These are phyloP conservation scores for Ophiostoma australiae DNA, from an alignment of 2,329 filamentous ascomycete species.

Conservation along the genomic window DNA sequence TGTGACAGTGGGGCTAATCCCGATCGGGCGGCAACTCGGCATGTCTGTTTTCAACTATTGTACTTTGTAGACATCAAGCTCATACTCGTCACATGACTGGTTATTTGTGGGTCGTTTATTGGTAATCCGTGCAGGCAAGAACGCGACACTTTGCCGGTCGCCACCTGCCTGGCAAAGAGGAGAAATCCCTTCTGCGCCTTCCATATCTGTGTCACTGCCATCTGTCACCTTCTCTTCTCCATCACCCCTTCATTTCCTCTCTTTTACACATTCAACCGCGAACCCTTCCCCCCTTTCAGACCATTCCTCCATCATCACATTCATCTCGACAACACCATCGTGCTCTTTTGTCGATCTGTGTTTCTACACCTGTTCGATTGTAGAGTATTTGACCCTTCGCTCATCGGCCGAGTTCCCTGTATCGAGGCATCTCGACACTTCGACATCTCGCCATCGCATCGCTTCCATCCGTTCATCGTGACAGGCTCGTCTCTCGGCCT, in stretches of 20 bases:
- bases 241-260: neutral
- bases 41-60: too few relatives aligned
- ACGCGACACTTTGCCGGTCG: constrained; percentile 2
- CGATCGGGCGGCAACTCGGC: neutral
- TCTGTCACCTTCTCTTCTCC: neutral
- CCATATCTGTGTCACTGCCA: neutral
- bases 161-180: neutral
- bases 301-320: neutral
- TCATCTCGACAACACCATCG: neutral
- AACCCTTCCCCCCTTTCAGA: neutral
- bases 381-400: neutral
- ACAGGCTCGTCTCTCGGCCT: neutral
- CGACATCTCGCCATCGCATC: constrained; percentile 9
- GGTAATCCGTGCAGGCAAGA: neutral
- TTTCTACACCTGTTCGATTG: neutral
- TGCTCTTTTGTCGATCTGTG: neutral
- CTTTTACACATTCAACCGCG: neutral
- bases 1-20: constrained; percentile 8
- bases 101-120: neutral
- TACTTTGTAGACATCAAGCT: neutral
- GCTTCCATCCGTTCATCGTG: neutral
- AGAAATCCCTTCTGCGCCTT: constrained; percentile 3
- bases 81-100: neutral
- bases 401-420: neutral
- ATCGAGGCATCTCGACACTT: neutral